Base-by-base conservation (phyloP, 148 eudicot genomes). In the Spergularia bocconei region DNA sequence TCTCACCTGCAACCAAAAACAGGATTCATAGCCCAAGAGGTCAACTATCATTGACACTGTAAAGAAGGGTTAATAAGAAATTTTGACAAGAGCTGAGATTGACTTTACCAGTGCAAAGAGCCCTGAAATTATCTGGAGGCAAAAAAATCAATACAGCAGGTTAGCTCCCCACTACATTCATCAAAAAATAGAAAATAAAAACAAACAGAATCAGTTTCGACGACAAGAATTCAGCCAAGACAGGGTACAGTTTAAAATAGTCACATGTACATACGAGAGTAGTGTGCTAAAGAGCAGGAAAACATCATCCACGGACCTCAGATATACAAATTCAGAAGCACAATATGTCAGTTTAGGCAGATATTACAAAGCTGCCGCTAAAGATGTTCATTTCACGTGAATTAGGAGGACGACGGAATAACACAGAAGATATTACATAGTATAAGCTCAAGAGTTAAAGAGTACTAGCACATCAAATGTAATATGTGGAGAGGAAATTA, bases 91-190 rank as follows among this genome's bases (percentile, higher is more conserved):
- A 57, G 68, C 48, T 15, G 36, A 56, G 66, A 59, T 57, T 36
- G 57, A 12, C 63, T 71, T 51, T 88, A 94, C 98, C 98, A 78
- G 98, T 90, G 84, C 98, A 95, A 59, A 95, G 81, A 52, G 96
- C 90, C 86, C 97, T 87, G 83, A 95, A 95, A 84, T 94, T 92
- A 81, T 94, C 98, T 94, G 97, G 39, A 71, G 39, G 57, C 55
- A 53, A 48, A 47, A 47, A 0, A 39, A 63, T 15, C 4, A 25
- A 63, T 58, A 44, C 48, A 44, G 4, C 48, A 44, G 10, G 62
- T 53, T 71, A 38, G 5, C 63, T 51, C 6, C 13, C 4, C 50
- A 70, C 74, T 63, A 79, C 70, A 69, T 73, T 51, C 7, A 67
- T 50, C 38, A 6, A n/a, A 8, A 19, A 74, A 29, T 29, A 29